Base-by-base conservation (phyloP, 139 green algal genomes). In the Picocystis salinarum region DNA sequence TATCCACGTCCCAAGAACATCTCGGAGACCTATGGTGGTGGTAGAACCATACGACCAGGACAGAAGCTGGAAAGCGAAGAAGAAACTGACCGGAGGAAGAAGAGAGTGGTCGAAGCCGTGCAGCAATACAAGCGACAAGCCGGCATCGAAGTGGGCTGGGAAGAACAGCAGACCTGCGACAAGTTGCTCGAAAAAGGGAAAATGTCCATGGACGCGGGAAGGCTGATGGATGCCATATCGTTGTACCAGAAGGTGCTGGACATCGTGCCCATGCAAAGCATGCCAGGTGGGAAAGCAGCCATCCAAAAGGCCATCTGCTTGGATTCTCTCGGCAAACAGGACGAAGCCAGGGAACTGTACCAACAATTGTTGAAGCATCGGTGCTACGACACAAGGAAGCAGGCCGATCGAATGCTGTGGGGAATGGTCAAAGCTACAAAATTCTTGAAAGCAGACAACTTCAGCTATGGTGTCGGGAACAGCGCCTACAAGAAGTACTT, bases 1-100 rank as follows among this genome's bases (percentile, higher is more conserved):
- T 93, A 88, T 41, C 72, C 74, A 0, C 70, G 81, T 1, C 81
- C 81, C 1, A 17, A 48, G 4, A 76, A 93, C 64, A 93, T 93
- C 31, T 79, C 60, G 4, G 34, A 79, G 23, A 24, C 42, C 28
- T 65, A 56, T 27, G 56, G 75, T 9, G 74, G 61, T 4, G 72
- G 72, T 3, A 58, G 72, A 24, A 85, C 76, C 29, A 64, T 93
- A 30, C 52, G 53, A 22, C 81, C 83, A 0, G 78, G 80, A 6
- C 53, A 91, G 58, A 49, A 48, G 3, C 39, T 79, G 23, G 66
- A 79, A 36, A 61, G 24, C 6, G 45, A 53, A 5, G 72, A 80
- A 26, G 46, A 59, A 22, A 52, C 54, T 9, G 2, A 25, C 28
- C 9, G 68, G 41, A 30, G 39, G 67, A 13, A 20, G 19, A 34